These are phyloP conservation scores for Macrotyloma uniflorum DNA, from an alignment of 306 rosid species.

Conservation along the genomic window DNA sequence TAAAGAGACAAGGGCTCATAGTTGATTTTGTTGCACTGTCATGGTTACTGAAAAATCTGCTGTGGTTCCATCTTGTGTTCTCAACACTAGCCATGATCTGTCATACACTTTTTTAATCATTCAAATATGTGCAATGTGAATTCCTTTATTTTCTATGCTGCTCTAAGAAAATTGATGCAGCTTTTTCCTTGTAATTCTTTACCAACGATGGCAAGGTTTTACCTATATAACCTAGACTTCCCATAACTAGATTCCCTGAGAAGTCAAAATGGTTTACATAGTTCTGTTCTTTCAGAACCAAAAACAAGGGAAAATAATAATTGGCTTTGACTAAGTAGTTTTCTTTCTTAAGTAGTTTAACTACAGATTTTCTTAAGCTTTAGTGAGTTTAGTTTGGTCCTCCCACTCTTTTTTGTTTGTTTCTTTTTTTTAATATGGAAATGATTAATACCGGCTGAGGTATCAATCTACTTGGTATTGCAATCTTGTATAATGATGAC, in stretches of 20 bases:
- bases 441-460: too few species aligned
- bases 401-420: not conserved
- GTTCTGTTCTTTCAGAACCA: not conserved
- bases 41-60: not conserved
- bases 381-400: too few species aligned
- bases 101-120: not conserved
- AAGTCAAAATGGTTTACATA: not conserved
- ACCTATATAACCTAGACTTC: not conserved
- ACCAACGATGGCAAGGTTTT: not conserved
- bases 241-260: not conserved
- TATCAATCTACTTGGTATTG: not conserved
- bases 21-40: not conserved
- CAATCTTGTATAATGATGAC: not conserved
- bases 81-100: not conserved
- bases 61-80: not conserved
- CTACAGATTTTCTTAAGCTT: too few species aligned
- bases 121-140: not conserved
- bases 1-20: not conserved
- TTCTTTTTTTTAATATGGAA: too few species aligned
- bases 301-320: not conserved
- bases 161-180: not conserved
- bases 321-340: not conserved
- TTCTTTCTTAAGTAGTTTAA: not conserved
- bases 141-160: not conserved
- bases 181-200: not conserved